Base-by-base conservation (phyloP, 768 basidiomycete genomes). In the Panellus pusillus region DNA sequence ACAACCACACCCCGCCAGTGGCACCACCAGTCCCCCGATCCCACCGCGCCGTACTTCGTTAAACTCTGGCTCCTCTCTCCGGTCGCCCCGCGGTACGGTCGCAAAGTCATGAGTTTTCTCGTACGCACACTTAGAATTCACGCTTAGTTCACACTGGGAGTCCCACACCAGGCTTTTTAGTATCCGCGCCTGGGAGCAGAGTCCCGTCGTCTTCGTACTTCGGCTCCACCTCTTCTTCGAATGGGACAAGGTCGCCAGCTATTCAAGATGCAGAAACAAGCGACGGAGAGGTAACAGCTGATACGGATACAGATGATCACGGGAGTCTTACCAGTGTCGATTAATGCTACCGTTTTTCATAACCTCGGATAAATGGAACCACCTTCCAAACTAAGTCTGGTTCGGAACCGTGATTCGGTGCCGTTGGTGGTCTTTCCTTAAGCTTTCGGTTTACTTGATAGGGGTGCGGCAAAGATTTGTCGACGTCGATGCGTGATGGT, bases 241-340 rank as follows among this genome's bases (percentile, higher is more conserved):
- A 47, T 49, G 38, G 47, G 46, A 15, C 47, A 32, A 51, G 11
- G 17, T 37, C 15, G 27, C 45, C 44, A 44, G 37, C 24, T 24
- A 12, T 20, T 36, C 44, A 37, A 32, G 66, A 63, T 27, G 9
- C 32, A 14, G 66, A 71, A n/a, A 66, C 63, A 32, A 66, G 68
- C 41, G 76, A 78, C 53, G 73, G 66, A 44, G 70, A 68, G 44
- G 66, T 62, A 4, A 78, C 71, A 47, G 72, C 75, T 35, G 75
- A 69, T 46, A 73, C 70, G 36, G 73, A 75, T 44, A 64, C 61
- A 28, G 72, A 69, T 9, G 77, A 78, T 48, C 68, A 69, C 35
- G 74, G 73, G 44, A 81, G 80, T 66, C 70, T 81, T 52, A 81
- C 80, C 13, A 80, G 79, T 59, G 76, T 82, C 39, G 75, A 79